A percentile compares a stretch with the other conserved stretches of the same genome.
phyloP scores from a whole-genome alignment of 177 flowering plant species.

The Telopea speciosissima region DNA sequence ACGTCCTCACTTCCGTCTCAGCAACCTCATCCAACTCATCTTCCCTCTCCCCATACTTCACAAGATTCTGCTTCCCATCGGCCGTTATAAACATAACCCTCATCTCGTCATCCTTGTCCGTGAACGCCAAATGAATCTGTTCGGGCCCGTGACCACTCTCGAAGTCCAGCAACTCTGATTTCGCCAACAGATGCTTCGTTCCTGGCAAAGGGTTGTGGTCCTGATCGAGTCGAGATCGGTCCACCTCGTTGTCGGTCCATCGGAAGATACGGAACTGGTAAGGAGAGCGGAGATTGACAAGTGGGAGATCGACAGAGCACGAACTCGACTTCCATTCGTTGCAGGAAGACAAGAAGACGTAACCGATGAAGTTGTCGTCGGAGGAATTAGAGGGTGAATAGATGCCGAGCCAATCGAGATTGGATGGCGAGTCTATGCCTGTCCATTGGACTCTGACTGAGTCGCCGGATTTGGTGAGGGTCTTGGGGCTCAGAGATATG shows the following conservation, averaged over 20 bases:
- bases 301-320: constrained; percentile 55
- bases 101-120: constrained; percentile 62
- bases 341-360: constrained; percentile 59
- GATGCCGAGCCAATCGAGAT: constrained; percentile 89
- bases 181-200: constrained; percentile 46
- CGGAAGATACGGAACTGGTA: constrained; percentile 85
- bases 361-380: constrained; percentile 69
- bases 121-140: constrained; percentile 75
- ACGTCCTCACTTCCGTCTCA: constrained; percentile 54
- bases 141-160: constrained; percentile 45
- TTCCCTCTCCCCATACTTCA: constrained; percentile 52
- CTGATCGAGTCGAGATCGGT: constrained; percentile 41
- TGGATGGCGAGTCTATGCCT: constrained; percentile 51
- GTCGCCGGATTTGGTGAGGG: constrained; percentile 55
- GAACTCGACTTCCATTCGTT: constrained; percentile 68
- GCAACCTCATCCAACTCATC: constrained; percentile 25
- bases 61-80: constrained; percentile 48
- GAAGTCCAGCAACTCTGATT: constrained; percentile 43
- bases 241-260: constrained; percentile 57
- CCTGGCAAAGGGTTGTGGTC: constrained; percentile 87
- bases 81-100: constrained; percentile 70
- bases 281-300: constrained; percentile 64
- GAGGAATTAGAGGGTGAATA: constrained; percentile 77
- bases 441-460: constrained; percentile 59
- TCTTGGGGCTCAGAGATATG: constrained; percentile 40